Evolutionary conservation across 768 basidiomycete species (phyloP), one percentile per base, ranked within the genome.

Genomic region (Boletales sp.): DNA sequence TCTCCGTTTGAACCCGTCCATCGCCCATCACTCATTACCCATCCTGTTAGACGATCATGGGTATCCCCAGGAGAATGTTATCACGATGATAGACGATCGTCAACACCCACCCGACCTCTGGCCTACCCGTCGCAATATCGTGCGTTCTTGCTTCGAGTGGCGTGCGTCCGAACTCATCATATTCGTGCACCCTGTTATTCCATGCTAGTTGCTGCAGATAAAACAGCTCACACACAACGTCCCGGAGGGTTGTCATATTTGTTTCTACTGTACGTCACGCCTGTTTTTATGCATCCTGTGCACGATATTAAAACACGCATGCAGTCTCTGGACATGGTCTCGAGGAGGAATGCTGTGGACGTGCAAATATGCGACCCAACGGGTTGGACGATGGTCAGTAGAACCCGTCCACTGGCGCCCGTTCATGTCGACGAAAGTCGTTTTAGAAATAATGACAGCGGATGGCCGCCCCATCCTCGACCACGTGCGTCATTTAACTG

Each of bases 221-320:
- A 54, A 68, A 5, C 63, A 63, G 7, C 62, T 84, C 7, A 75
- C 77, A 0, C 52, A 60, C 4, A 73, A 69, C 31, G 72, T 76
- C 5, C 56, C 66, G 14, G 64, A 38, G 17, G 11, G 75, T 0
- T 79, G 80, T 45, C 72, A 65, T 3, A 77, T 79, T 53, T 73
- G 81, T 46, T 80, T 84, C 55, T 80, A 81, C 37, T 84, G 82
- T 82, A 53, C 34, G 75, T 24, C 11, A 1, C 6, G 6, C 24
- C 24, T 15, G 13, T 34, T 14, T 12, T 14, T 5, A 5, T 34
- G 34, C 12, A 34, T 34, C 34, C 4, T 34, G 34, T 5, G 15
- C n/a, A 7, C 14, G 13, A 27, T 42, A 21, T 31, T 19, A 32
- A 45, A 13, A 6, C 5, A 34, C n/a, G 34, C 15, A 13, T 12